Evolutionary conservation across 176 grass and related monocot genomes (phyloP), one percentile per base, ranked within the genome.

Genomic region (Typha latifolia): DNA sequence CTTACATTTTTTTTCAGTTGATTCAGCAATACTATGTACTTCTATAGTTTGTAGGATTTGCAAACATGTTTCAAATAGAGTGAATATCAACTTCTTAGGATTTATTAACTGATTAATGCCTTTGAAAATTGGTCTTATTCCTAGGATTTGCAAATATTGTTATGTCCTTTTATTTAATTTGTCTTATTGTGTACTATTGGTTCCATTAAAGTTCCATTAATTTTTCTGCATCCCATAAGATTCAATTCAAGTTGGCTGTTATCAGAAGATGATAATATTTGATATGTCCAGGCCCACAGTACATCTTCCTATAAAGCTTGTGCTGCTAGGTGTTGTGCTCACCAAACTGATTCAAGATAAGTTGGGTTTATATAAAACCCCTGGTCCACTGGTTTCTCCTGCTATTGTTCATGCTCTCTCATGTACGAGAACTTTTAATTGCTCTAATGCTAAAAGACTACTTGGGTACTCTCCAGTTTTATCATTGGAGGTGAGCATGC

Each of bases 371-470:
- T 51, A 63, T 70, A 67, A 68, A 61, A 49, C 79, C 47, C 79
- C 75, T 5, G 74, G 63, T 64, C 86, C 70, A 47, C 69, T 82
- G 78, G 48, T 87, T 31, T 66, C 72, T 76, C 81, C 64, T 59
- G 72, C 80, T 68, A 80, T 71, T 57, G 57, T 93, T 64, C 72
- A 79, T 48, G 78, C 63, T 59, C 75, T 97, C 66, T 87, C 94
- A 70, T 59, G 79, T 73, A 82, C 94, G 18, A 86, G 83, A 79
- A 97, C 78, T 66, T 92, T 90, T 65, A 89, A 76, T 74, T 92
- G 72, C 80, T 92, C 85, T 71, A 92, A 70, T 84, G 83, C 89
- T 61, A 84, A 78, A 75, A 84, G 19, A 49, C 62, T 90, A 64
- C 78, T 97, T 76, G 81, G 85, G 26, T 97, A 97, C 61, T 70